phyloP scores from a whole-genome alignment of 1,139 yeast genomes.

The Geotrichum siamense region DNA sequence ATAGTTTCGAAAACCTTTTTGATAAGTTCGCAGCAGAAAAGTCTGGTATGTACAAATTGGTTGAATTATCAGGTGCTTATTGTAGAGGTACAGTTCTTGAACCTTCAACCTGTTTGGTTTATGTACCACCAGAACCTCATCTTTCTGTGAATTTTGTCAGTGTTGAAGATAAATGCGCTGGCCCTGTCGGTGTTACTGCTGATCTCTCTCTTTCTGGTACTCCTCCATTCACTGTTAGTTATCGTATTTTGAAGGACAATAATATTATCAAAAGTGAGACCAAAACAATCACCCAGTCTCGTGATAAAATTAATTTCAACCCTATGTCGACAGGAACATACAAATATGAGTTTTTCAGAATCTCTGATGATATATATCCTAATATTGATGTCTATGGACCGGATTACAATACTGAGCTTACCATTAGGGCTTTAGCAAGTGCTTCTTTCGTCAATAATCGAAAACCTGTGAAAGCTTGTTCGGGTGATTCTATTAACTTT shows the following conservation, averaged over 20 bases:
- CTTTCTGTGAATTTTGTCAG: conserved; percentile 40
- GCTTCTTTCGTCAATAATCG: conserved; percentile 31
- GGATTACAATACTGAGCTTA: conserved; percentile 28
- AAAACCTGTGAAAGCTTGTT: conserved; percentile 36
- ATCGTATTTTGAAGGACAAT: conserved; percentile 40
- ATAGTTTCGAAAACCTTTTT: conserved; percentile 31
- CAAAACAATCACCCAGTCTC: conserved; percentile 28
- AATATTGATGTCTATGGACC: conserved; percentile 25
- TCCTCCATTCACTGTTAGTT: conserved; percentile 73
- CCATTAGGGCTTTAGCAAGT: conserved; percentile 35
- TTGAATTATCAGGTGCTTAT: conserved; percentile 46
- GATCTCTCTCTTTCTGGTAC: conserved; percentile 61
- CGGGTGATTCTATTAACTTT: conserved; percentile 43
- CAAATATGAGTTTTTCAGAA: conserved; percentile 54
- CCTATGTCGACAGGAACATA: conserved; percentile 81
- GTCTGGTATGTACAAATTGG: conserved; percentile 59
- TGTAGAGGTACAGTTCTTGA: conserved; percentile 59
- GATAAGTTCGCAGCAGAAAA: conserved; percentile 37
- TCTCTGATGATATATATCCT: conserved; percentile 35
- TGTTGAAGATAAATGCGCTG: conserved; percentile 80
- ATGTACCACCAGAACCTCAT: conserved; percentile 44
- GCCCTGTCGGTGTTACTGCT: conserved; percentile 79
- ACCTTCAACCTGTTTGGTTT: conserved; percentile 41
- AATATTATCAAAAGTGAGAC: conserved; percentile 20
- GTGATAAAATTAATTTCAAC: conserved; percentile 55